Base-by-base conservation (phyloP, 176 grass and related monocot genomes). In the Avena sativa region DNA sequence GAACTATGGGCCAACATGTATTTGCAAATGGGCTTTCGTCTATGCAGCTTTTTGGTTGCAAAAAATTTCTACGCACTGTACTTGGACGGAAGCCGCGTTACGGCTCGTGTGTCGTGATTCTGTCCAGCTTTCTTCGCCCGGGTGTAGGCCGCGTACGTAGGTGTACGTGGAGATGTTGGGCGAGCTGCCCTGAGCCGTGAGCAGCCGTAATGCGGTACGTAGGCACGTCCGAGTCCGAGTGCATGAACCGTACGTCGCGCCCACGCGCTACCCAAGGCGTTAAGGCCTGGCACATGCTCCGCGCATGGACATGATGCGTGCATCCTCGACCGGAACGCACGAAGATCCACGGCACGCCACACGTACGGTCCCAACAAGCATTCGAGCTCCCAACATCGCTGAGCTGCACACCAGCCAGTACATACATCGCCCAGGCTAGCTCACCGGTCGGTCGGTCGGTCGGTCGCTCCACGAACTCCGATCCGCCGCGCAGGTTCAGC, bases 211-310 rank as follows among this genome's bases (percentile, higher is more conserved):
- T 16, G 3, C 52, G 0, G 36, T 38, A 38, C 0, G 23, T 12
- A 12, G 70, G n/a, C 9, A 72, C 70, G 70, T 12, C 70, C 70
- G 40, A 21, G 9, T 28, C 28, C 28, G 28, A 28, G 28, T 28
- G 28, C 28, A 28, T 38, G 17, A 1, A 71, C 36, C 36, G 14
- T 4, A 1, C 15, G 20, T 20, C 2, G 40, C 9, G 4, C 59
- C n/a, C 60, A 20, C 46, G 13, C 60, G 11, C 48, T 28, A 68
- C 30, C 74, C 74, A n/a, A 77, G 28, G 30, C 83, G 47, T 57
- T 6, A 62, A 62, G 70, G 53, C 53, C 53, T 9, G 56, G 40
- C 82, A 34, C 71, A 64, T 69, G 84, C 61, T 16, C 19, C 30
- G 26, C 26, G 20, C 74, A 68, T 44, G 58, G 48, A 16, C 19